Conservation (phyloP, 78 protist species). For the Dictyostelium brefeldianum region DNA sequence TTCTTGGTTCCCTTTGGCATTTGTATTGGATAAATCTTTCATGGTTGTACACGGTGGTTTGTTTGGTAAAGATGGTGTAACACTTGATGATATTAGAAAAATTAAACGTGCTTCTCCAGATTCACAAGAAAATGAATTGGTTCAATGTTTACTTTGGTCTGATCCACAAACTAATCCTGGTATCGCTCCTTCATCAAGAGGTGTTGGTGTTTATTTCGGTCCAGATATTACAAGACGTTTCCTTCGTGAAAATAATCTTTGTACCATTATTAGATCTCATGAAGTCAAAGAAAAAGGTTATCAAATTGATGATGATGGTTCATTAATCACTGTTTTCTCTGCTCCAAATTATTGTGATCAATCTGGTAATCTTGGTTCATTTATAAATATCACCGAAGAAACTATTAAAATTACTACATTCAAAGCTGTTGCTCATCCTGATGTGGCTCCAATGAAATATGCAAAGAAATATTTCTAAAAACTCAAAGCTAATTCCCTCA, state of each 20-base stretch:
- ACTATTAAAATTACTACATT: constrained; percentile 81
- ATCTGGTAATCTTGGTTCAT: constrained; percentile 97
- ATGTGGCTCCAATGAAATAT: constrained; percentile 70
- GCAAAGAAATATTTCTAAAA: constrained; percentile 23
- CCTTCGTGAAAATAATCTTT: constrained; percentile 89
- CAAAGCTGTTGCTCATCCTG: constrained; percentile 75
- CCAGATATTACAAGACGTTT: constrained; percentile 94
- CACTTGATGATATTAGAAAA: constrained; percentile 90
- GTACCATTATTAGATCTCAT: constrained; percentile 93
- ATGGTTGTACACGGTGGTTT: constrained; percentile 96
- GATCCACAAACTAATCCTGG: constrained; percentile 94
- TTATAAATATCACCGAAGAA: constrained; percentile 72
- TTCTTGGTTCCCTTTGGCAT: constrained; percentile 91
- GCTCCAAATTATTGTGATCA: constrained; percentile 98
- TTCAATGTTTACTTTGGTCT: constrained; percentile 95
- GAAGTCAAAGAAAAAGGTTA: constrained; percentile 95
- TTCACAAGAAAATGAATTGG: constrained; percentile 64
- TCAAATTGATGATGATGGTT: constrained; percentile 91
- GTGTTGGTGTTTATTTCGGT: constrained; percentile 96
- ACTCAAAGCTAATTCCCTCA: not conserved
- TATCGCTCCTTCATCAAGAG: constrained; percentile 91
- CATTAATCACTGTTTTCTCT: constrained; percentile 95
- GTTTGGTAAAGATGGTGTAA: constrained; percentile 90
- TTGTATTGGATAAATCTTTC: constrained; percentile 48
- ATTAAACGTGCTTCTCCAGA: constrained; percentile 90